A percentile compares a stretch with the other conserved stretches of the same genome.
phyloP scores from a whole-genome alignment of 805 yeast species.

The Zygotorulaspora sp. region DNA sequence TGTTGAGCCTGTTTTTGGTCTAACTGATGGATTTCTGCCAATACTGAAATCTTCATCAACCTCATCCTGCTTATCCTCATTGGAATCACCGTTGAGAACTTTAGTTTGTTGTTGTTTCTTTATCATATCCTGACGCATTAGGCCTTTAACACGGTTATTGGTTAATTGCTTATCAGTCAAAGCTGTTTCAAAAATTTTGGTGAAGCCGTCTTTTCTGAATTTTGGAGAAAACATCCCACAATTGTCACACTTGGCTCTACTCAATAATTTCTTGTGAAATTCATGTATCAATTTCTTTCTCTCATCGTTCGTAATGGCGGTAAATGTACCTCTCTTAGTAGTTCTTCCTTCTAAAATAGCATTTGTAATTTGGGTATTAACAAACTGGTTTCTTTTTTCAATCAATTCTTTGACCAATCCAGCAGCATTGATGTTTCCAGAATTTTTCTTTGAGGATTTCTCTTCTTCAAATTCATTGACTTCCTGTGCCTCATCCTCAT shows the following conservation, averaged over 20 bases:
- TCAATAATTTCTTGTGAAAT: conserved; percentile 64
- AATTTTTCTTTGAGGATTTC: conserved; percentile 16
- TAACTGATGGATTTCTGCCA: conserved; percentile 46
- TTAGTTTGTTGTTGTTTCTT: conserved; percentile 36
- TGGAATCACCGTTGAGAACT: conserved; percentile 19
- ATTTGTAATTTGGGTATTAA: conserved; percentile 60
- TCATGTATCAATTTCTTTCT: conserved; percentile 71
- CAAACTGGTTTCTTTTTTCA: conserved; percentile 62
- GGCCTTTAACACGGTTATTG: conserved; percentile 79
- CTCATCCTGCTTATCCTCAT: conserved; percentile 25
- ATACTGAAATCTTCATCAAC: conserved; percentile 35
- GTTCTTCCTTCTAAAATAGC: conserved; percentile 78
- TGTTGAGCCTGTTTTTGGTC: conserved; percentile 68
- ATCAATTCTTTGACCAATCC: conserved; percentile 47
- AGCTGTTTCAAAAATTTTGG: conserved; percentile 86
- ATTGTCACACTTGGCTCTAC: conserved; percentile 88
- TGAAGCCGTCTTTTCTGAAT: conserved; percentile 90
- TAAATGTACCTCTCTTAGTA: conserved; percentile 59
- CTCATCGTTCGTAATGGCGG: conserved; percentile 84
- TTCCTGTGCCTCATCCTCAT: conserved; percentile 40
- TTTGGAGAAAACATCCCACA: conserved; percentile 94
- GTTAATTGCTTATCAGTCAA: conserved; percentile 75
- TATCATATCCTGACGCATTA: conserved; percentile 67
- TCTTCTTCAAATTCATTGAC: conserved; percentile 47
- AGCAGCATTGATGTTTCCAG: conserved; percentile 35